These are phyloP conservation scores for Gastrolobium bilobum DNA, from an alignment of 306 rosid genomes.

Conservation along the genomic window DNA sequence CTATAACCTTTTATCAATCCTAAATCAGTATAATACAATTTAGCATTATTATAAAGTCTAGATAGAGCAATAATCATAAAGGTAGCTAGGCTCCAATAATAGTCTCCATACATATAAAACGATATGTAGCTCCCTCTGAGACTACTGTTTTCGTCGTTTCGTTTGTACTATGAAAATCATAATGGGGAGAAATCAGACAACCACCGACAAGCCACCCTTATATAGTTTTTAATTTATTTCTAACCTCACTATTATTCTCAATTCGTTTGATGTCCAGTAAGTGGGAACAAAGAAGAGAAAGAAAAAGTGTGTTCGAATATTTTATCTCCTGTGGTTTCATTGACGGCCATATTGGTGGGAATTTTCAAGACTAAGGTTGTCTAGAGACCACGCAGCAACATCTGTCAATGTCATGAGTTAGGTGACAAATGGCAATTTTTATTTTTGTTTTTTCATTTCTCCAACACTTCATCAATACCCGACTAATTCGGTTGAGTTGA, in stretches of 20 bases:
- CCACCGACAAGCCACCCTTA: slow-evolving; percentile 38
- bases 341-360: slow-evolving; percentile 22
- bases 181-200: slow-evolving; percentile 48
- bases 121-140: not conserved
- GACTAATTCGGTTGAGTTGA: too few species aligned
- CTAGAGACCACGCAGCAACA: slow-evolving; percentile 56
- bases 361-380: slow-evolving; percentile 43
- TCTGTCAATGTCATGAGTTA: slow-evolving; percentile 46
- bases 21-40: not conserved
- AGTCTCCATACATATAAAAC: slow-evolving; percentile 4
- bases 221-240: slow-evolving; percentile 2
- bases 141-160: slow-evolving; percentile 14
- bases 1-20: not conserved
- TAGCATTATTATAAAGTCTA: not conserved
- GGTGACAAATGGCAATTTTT: slow-evolving; percentile 5
- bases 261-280: not conserved
- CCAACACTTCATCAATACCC: too few species aligned
- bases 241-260: not conserved
- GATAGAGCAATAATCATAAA: slow-evolving; percentile 26
- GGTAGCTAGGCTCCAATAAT: slow-evolving; percentile 3
- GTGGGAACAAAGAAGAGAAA: slow-evolving; percentile 36
- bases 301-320: not conserved
- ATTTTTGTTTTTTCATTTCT: not conserved
- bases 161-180: slow-evolving; percentile 59
- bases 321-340: not conserved